phyloP scores from a whole-genome alignment of 106 monocot species.

The Acorus calamus region DNA sequence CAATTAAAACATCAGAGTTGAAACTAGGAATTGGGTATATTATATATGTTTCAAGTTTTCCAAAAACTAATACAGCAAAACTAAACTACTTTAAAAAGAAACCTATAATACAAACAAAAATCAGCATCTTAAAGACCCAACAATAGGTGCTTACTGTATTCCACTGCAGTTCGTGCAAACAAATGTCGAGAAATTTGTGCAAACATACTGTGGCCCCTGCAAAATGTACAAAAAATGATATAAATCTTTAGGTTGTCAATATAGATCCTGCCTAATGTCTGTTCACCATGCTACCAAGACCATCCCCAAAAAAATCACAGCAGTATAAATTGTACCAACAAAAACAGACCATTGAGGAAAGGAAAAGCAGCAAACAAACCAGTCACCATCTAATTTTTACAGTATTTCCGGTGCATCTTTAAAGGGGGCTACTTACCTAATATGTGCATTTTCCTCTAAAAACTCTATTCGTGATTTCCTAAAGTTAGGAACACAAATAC shows the following conservation, averaged over 20 bases:
- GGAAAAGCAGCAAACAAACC: no score
- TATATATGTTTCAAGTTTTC: neutral
- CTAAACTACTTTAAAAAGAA: neutral
- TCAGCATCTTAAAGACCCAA: no score
- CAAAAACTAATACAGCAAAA: neutral
- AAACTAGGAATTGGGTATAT: neutral
- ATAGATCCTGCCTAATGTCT: neutral
- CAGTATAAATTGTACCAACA: no score
- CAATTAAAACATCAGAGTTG: neutral
- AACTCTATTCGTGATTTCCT: no score
- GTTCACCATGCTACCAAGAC: no score
- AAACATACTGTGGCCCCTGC: constrained; percentile 84
- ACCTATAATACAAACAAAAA: neutral
- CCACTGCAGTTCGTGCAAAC: constrained; percentile 75
- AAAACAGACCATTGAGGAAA: no score
- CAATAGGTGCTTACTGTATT: constrained; percentile 56
- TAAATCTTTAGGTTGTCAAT: neutral
- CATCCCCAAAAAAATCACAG: no score
- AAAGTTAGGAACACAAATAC: neutral
- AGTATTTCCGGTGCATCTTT: no score
- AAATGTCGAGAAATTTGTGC: constrained; percentile 81
- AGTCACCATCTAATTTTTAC: no score
- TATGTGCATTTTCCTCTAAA: no score
- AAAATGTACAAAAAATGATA: neutral
- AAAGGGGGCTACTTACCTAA: no score